Evolutionary conservation across 2,329 filamentous ascomycete genomes (phyloP), one percentile per base, ranked within the genome.

Genomic region (Microthyrium microscopicum): DNA sequence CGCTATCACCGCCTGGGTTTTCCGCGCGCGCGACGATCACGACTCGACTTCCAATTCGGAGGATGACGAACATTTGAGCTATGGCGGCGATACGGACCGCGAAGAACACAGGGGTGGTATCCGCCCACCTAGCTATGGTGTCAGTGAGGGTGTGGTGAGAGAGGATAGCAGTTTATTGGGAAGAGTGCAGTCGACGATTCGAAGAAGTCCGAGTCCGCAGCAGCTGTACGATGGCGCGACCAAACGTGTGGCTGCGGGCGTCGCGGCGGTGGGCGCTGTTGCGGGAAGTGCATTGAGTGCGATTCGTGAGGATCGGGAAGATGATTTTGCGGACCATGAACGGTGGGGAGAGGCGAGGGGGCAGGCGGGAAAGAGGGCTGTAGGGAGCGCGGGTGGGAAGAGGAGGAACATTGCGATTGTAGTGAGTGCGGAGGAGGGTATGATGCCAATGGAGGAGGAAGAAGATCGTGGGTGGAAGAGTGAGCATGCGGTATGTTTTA

Each of bases 1-100:
- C 35, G 84, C 85, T 21, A 60, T 92, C 30, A 85, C 77, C 33
- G 83, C 83, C 37, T 95, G 87, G 87, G 73, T 85, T 39, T 93
- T 84, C 84, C 91, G 79, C 53, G 84, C 92, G 58, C 77, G 82
- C 47, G 72, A 68, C 48, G 76, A 80, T 43, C 70, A 76, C 38
- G 76, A 82, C 34, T 76, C 84, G 19, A 68, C 73, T 34, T 66
- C 70, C 37, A 67, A 72, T 33, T 27, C 35, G 21, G 63, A 66
- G 41, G 68, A 73, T 34, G 59, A 62, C 35, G 35, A 45, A 18
- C 46, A 57, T 33, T 49, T 55, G 28, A 51, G 48, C 42, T 55
- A 55, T 45, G 62, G 63, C 35, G 62, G 62, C 39, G 53, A 64
- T 16, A 28, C 28, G 11, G 27, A 28, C 12, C 25, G 26, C 25